Percentiles rank a stretch among this genome's conserved stretches.
Evolutionary conservation across 108 stramenopile species (phyloP).

Genomic region (Nitzschia sp.): DNA sequence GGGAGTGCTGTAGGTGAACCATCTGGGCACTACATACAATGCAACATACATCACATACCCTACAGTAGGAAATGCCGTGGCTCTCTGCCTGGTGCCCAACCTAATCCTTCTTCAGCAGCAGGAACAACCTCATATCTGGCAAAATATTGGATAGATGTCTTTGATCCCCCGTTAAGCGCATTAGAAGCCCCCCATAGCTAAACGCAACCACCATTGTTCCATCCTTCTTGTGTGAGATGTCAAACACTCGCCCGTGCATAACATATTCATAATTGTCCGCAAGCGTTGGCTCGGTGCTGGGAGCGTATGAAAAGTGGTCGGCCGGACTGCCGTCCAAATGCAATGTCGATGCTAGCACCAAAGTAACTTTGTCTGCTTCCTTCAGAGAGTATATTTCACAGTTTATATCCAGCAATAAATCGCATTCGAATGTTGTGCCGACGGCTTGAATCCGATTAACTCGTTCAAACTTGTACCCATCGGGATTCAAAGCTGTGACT

Average conservation of each 20-base stretch:
- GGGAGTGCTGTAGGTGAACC: too few species aligned
- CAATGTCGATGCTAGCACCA: conserved; percentile 90
- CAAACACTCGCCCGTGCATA: conserved; percentile 96
- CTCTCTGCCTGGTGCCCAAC: too few species aligned
- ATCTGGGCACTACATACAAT: too few species aligned
- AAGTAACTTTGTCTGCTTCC: conserved; percentile 85
- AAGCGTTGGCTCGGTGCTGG: conserved; percentile 74
- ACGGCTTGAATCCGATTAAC: conserved; percentile 91
- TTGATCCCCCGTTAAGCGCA: conserved; percentile 93
- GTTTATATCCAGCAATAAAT: conserved; percentile 91
- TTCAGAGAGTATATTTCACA: conserved; percentile 89
- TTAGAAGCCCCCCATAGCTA: conserved; percentile 94
- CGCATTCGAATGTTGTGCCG: conserved; percentile 94
- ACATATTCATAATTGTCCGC: conserved; percentile 98
- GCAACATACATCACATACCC: too few species aligned
- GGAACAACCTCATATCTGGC: conserved; percentile 89
- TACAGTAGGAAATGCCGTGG: too few species aligned
- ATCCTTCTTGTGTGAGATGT: conserved; percentile 84
- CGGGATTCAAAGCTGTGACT: conserved; percentile 92
- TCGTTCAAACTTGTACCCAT: conserved; percentile 83
- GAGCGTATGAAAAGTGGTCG: conserved; percentile 87
- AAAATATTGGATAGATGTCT: conserved; percentile 85
- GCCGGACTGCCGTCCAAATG: conserved; percentile 92
- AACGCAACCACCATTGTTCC: conserved; percentile 80
- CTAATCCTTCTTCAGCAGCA: conserved; percentile 89